Base-by-base conservation (phyloP, 805 yeast genomes). In the Wickerhamomyces ciferrii region DNA sequence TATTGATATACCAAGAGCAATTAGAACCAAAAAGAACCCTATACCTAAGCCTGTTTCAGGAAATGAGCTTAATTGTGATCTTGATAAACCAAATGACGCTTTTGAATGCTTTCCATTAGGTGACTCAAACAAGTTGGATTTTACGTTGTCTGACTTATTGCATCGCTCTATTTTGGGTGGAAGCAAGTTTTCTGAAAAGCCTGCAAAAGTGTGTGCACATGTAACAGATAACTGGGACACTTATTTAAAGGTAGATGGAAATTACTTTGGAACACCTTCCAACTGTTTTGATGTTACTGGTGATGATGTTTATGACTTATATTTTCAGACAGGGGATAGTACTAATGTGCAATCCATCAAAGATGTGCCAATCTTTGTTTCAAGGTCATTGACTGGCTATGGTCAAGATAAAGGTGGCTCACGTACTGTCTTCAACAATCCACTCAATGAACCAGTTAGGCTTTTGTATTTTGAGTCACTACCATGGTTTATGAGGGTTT, bases 401-500 rank as follows among this genome's bases (percentile, higher is more conserved):
- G 90, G 96, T 2, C 96, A 87, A 61, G 97, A 89, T 58, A 75
- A 79, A 49, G 98, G 98, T 47, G 97, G 96, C 0, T 72, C 92
- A 50, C 81, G 97, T 60, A 78, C 86, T 0, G 86, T 82, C 11
- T 76, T 92, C 56, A 68, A 69, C n/a, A 94, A 92, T 60, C 87
- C 89, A 1, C 67, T 80, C 0, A 53, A 67, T 7, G 63, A 67
- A 5, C 65, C 76, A 1, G 73, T 81, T 3, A 63, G 65, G 2
- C 70, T 91, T 41, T 65, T 80, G 1, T 86, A 87, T 55, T 83
- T 81, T 54, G 97, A 94, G 62, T 74, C 89, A 0, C 69, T 90
- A 25, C 99, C 99, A 0, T 94, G 98, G 98, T 94, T 79, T 62
- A 83, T 90, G 81, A 78, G 92, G 53, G 65, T 88, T 2, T 94